Evolutionary conservation across 306 rosid species (phyloP).

Genomic region (Ziziphus jujuba): DNA sequence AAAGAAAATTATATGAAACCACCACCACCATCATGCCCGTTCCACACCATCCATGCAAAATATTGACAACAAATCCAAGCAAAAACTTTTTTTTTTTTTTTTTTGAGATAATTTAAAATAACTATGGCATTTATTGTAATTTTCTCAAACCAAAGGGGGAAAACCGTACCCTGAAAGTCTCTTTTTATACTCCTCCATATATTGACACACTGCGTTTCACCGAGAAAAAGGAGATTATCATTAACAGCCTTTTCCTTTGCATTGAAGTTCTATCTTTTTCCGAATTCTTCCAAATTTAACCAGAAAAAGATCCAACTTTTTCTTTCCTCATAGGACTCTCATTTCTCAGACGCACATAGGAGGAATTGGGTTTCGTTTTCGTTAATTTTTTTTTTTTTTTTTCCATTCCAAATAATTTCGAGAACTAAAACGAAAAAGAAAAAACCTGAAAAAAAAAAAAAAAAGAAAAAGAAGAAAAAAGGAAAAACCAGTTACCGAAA

Average conservation of each 20-base stretch:
- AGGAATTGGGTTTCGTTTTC: constrained; percentile 21
- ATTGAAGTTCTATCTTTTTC: constrained; percentile 3
- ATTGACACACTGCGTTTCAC: too few species aligned
- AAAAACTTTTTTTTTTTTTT: too few species aligned
- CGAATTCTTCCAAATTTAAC: neutral
- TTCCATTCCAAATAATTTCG: too few species aligned
- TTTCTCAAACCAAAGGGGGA: constrained; percentile 22
- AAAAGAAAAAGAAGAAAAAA: too few species aligned
- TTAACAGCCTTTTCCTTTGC: constrained; percentile 13
- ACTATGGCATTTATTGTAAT: constrained; percentile 29
- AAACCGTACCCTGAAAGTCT: neutral
- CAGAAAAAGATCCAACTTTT: neutral
- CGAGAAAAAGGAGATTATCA: constrained; percentile 10
- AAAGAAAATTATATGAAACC: neutral
- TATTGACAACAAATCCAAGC: neutral
- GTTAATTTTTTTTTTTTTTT: too few species aligned
- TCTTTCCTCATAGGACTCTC: neutral
- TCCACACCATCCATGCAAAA: neutral
- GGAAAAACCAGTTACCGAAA: too few species aligned
- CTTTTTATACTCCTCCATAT: too few species aligned
- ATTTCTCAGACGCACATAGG: too few species aligned
- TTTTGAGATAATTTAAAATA: too few species aligned
- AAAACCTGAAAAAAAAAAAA: too few species aligned
- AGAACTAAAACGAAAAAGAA: neutral
- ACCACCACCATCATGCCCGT: neutral